A percentile compares a stretch with the other conserved stretches of the same genome.
These are phyloP conservation scores for Sordariomycetes sp. DNA, from an alignment of 2,329 filamentous ascomycete genomes.

Conservation along the genomic window DNA sequence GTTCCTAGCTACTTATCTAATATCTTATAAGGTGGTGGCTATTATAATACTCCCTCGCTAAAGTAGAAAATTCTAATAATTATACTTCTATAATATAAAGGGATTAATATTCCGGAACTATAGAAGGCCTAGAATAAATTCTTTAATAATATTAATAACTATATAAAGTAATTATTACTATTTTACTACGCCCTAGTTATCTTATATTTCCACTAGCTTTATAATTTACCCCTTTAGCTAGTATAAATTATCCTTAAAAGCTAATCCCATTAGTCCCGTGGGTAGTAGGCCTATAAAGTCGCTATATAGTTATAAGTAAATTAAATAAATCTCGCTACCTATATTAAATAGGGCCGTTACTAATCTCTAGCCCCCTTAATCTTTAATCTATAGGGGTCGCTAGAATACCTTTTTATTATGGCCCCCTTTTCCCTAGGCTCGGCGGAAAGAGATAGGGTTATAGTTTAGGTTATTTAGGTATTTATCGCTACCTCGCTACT, in stretches of 20 bases:
- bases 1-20: background rate
- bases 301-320: background rate
- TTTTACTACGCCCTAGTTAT: background rate
- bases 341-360: no score
- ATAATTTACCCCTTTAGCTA: background rate
- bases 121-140: background rate
- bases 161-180: background rate
- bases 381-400: no score
- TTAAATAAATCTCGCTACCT: background rate
- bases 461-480: no score
- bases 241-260: background rate
- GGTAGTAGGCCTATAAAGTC: background rate
- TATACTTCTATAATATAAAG: background rate
- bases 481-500: no score
- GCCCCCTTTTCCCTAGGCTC: no score
- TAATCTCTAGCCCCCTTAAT: no score
- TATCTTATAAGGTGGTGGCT: background rate
- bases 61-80: background rate
- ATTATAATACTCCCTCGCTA: background rate
- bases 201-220: background rate
- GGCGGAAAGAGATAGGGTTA: no score
- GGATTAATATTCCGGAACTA: background rate
- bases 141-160: conserved; percentile 1
- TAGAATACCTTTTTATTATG: no score
- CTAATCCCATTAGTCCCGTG: background rate